These are phyloP conservation scores for Tremella yokohamensis DNA, from an alignment of 768 basidiomycete genomes.

Conservation along the genomic window DNA sequence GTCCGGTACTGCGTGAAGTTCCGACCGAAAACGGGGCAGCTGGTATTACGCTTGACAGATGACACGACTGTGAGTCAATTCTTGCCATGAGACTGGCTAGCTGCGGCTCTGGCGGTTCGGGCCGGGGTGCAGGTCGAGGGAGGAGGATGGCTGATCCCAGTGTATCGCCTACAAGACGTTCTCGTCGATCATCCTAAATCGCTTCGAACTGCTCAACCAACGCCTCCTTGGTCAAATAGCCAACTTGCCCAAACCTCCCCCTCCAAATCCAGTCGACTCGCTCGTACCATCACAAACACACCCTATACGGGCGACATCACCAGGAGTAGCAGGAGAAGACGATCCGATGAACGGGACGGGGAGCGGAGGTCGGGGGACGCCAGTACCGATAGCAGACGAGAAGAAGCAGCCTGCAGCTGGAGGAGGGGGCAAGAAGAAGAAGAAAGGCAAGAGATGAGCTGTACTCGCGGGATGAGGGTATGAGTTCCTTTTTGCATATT, in stretches of 20 bases:
- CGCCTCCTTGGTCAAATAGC: slow-evolving; percentile 56
- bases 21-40: slow-evolving; percentile 74
- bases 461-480: too few species aligned
- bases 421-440: slow-evolving; percentile 50
- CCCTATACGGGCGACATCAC: slow-evolving; percentile 19
- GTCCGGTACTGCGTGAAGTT: slow-evolving; percentile 90
- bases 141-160: slow-evolving; percentile 57
- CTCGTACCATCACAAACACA: slow-evolving; percentile 5
- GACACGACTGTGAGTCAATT: slow-evolving; percentile 68
- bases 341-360: slow-evolving; percentile 13
- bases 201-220: slow-evolving; percentile 87
- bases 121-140: too few species aligned
- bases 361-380: not conserved
- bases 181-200: slow-evolving; percentile 90
- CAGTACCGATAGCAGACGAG: not conserved
- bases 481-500: too few species aligned
- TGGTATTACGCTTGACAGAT: slow-evolving; percentile 92
- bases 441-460: slow-evolving; percentile 48
- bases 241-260: slow-evolving; percentile 20
- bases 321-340: slow-evolving; percentile 26
- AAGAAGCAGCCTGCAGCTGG: slow-evolving; percentile 1
- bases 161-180: slow-evolving; percentile 95
- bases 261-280: not conserved
- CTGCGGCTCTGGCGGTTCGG: too few species aligned
- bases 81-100: too few species aligned